phyloP scores from a whole-genome alignment of 208 protist genomes.

The Trypanosoma melophagium region DNA sequence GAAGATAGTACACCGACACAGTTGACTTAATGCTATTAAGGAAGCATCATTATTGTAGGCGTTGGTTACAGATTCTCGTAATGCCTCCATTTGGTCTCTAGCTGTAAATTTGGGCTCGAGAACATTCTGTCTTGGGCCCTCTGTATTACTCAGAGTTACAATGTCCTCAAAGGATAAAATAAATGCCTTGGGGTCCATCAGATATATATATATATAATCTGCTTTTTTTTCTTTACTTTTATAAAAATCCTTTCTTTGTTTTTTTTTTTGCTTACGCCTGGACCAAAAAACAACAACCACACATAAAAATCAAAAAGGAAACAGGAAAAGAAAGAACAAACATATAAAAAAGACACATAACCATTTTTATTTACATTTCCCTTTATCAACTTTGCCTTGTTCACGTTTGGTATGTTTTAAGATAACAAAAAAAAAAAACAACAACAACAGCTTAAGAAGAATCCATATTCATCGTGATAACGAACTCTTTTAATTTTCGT shows the following conservation, averaged over 20 bases:
- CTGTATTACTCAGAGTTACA: conserved; percentile 45
- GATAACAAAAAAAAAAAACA: too few relatives aligned
- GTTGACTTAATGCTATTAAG: conserved; percentile 47
- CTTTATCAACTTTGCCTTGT: too few relatives aligned
- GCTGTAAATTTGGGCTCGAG: conserved; percentile 78
- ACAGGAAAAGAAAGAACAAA: too few relatives aligned
- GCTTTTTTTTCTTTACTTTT: not conserved
- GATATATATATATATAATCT: not conserved
- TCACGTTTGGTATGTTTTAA: too few relatives aligned
- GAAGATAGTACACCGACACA: conserved; percentile 69
- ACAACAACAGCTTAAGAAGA: not conserved
- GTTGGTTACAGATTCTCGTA: conserved; percentile 63
- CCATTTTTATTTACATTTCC: not conserved
- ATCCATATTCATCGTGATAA: not conserved
- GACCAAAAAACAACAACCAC: not conserved
- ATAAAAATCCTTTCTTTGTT: not conserved
- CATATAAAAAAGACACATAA: not conserved
- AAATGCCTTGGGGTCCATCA: conserved; percentile 60
- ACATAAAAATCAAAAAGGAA: too few relatives aligned
- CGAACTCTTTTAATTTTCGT: conserved; percentile 2
- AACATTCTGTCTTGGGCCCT: conserved; percentile 73
- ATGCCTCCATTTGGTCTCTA: conserved; percentile 46
- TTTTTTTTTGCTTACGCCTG: not conserved
- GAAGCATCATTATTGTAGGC: conserved; percentile 41
- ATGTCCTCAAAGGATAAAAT: conserved; percentile 50